Evolutionary conservation across 257 asterid genomes (phyloP).

Genomic region (Solanum stenotomum): DNA sequence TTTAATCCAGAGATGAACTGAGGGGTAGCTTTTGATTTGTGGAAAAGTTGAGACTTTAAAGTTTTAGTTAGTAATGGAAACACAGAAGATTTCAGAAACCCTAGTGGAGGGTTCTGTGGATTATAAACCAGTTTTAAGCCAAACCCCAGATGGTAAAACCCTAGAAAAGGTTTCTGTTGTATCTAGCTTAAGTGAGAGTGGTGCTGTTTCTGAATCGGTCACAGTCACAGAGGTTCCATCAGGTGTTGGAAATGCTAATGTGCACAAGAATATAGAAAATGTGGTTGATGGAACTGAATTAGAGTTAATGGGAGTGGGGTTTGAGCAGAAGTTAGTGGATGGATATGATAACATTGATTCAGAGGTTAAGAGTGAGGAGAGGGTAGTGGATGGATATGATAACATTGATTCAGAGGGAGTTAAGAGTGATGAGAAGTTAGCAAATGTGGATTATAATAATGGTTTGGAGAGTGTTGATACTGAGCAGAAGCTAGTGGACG

Average conservation of each 20-base stretch:
- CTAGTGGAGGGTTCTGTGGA: slow-evolving; percentile 22
- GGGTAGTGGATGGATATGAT: background rate
- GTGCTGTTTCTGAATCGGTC: slow-evolving; percentile 10
- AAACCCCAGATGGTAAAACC: slow-evolving; percentile 15
- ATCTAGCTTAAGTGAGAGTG: slow-evolving; percentile 18
- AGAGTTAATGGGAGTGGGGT: background rate
- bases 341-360: background rate
- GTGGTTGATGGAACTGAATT: background rate
- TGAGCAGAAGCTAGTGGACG: background rate
- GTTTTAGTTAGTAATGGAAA: slow-evolving; percentile 34
- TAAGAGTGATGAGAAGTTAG: background rate
- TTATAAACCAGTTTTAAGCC: slow-evolving; percentile 5
- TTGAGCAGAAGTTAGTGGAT: background rate
- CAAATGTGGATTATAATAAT: background rate
- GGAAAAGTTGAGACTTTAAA: slow-evolving; percentile 30
- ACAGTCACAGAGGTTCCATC: background rate
- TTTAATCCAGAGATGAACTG: slow-evolving; percentile 25
- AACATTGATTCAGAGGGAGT: background rate
- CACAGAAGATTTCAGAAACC: slow-evolving; percentile 22
- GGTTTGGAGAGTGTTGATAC: background rate
- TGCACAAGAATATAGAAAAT: background rate
- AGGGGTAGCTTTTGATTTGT: slow-evolving; percentile 16
- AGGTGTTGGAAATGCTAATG: background rate
- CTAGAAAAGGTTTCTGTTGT: slow-evolving; percentile 13
- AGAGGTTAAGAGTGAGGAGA: background rate